Evolutionary conservation across 2,329 filamentous ascomycete genomes (phyloP).

Genomic region (Penicillium aurantiogriseum): DNA sequence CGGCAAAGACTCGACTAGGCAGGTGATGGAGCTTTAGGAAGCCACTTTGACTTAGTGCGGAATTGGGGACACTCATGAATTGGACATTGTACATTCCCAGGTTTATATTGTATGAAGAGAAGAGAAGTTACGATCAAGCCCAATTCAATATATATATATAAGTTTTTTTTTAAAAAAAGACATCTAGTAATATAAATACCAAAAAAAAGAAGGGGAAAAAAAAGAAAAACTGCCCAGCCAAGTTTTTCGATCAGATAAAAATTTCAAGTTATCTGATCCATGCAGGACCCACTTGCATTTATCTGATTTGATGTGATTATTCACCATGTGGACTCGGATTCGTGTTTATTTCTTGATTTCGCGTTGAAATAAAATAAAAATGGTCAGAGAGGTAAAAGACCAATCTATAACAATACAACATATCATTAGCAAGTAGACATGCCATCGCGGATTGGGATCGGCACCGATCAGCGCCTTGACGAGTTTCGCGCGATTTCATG

Average conservation of each 20-base stretch:
- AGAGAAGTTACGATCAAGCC: not conserved
- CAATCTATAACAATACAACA: not conserved
- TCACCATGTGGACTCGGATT: not conserved
- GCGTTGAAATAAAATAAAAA: not conserved
- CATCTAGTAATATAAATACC: not conserved
- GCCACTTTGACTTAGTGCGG: not conserved
- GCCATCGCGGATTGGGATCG: not conserved
- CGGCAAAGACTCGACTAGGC: slow-evolving; percentile 7
- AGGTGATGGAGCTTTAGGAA: not conserved
- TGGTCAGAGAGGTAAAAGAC: not conserved
- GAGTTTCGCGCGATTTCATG: not conserved
- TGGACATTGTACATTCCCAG: not conserved
- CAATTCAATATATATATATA: not conserved
- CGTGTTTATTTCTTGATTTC: not conserved
- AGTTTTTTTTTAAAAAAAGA: no score
- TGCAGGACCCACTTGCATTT: slow-evolving; percentile 8
- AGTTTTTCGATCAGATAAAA: slow-evolving; percentile 19
- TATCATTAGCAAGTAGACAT: not conserved
- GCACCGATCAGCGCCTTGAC: not conserved
- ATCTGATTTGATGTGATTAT: slow-evolving; percentile 9
- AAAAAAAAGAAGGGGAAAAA: no score
- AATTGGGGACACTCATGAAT: not conserved
- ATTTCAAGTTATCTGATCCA: slow-evolving; percentile 21
- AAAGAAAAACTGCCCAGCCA: not conserved
- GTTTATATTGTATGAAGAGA: not conserved